Evolutionary conservation across 2,329 filamentous ascomycete genomes (phyloP).

Genomic region (Amesomyces nigricolor): DNA sequence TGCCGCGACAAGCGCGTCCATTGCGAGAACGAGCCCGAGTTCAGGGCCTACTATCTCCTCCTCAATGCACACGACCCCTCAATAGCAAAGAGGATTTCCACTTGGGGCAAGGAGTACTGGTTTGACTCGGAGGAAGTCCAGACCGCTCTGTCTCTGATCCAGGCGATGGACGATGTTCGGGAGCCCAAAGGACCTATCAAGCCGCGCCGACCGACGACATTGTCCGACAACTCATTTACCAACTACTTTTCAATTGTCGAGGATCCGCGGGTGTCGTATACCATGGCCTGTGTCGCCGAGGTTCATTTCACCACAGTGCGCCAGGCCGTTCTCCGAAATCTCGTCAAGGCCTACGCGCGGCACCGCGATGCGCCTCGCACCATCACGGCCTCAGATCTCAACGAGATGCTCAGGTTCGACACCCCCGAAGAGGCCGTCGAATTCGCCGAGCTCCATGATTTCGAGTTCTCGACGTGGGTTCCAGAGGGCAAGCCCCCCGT

Average conservation of each 20-base stretch:
- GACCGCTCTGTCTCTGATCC: slow-evolving; percentile 55
- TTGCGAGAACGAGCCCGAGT: slow-evolving; percentile 60
- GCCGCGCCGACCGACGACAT: slow-evolving; percentile 42
- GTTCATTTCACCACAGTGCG: slow-evolving; percentile 60
- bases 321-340: slow-evolving; percentile 50
- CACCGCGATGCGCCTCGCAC: slow-evolving; percentile 54
- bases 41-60: slow-evolving; percentile 59
- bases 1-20: slow-evolving; percentile 52
- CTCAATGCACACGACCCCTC: slow-evolving; percentile 56
- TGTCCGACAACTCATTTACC: slow-evolving; percentile 45
- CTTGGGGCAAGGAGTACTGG: slow-evolving; percentile 53
- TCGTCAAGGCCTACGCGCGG: slow-evolving; percentile 51
- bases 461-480: slow-evolving; percentile 44
- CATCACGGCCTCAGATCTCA: slow-evolving; percentile 51
- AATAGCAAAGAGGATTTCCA: slow-evolving; percentile 49
- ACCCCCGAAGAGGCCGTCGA: slow-evolving; percentile 59
- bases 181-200: slow-evolving; percentile 53
- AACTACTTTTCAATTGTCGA: slow-evolving; percentile 58
- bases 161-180: slow-evolving; percentile 54
- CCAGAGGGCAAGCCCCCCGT: slow-evolving; percentile 24
- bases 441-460: slow-evolving; percentile 55
- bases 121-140: slow-evolving; percentile 52
- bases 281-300: slow-evolving; percentile 64
- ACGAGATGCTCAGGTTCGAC: slow-evolving; percentile 60
- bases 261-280: slow-evolving; percentile 55